phyloP scores from a whole-genome alignment of 225 moss, liverwort and hornwort genomes.

The Pseudisothecium myosuroides region DNA sequence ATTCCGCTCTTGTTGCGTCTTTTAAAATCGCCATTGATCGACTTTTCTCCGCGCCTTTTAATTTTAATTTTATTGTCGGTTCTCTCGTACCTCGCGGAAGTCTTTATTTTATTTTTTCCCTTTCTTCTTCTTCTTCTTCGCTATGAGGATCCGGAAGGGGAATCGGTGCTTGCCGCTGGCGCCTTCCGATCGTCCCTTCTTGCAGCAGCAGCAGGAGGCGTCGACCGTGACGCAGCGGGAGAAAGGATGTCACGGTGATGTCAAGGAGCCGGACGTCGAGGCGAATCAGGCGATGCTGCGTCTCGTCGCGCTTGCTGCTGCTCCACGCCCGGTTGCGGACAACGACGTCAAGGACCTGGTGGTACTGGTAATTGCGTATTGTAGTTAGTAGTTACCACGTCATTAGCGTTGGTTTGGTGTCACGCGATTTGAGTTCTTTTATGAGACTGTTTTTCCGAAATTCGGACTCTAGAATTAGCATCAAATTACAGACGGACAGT shows the following conservation, averaged over 20 bases:
- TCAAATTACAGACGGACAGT: slow-evolving; percentile 5
- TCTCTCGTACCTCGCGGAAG: not conserved
- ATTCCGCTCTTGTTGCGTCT: not conserved
- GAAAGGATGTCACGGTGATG: not conserved
- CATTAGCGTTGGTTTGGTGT: not conserved
- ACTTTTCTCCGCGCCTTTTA: not conserved
- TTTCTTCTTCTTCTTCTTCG: not conserved
- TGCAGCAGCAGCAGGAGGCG: slow-evolving; percentile 24
- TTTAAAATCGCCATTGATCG: slow-evolving; percentile 7
- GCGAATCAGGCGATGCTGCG: slow-evolving; percentile 10
- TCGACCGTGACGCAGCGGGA: not conserved
- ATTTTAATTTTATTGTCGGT: not conserved
- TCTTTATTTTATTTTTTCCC: not conserved
- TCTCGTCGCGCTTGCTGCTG: slow-evolving; percentile 1
- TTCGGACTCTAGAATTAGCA: slow-evolving; percentile 8
- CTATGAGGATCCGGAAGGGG: slow-evolving; percentile 45
- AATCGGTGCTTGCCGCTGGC: slow-evolving; percentile 31
- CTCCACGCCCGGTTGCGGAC: not conserved
- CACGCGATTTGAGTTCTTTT: not conserved
- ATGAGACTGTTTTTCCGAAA: slow-evolving; percentile 1
- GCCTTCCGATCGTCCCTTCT: slow-evolving; percentile 21
- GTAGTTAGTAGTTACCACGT: slow-evolving; percentile 4
- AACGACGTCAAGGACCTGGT: slow-evolving; percentile 6
- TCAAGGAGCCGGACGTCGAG: not conserved
- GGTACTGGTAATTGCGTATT: slow-evolving; percentile 11